phyloP scores from a whole-genome alignment of 768 basidiomycete species.

The Gymnopilus dilepis region DNA sequence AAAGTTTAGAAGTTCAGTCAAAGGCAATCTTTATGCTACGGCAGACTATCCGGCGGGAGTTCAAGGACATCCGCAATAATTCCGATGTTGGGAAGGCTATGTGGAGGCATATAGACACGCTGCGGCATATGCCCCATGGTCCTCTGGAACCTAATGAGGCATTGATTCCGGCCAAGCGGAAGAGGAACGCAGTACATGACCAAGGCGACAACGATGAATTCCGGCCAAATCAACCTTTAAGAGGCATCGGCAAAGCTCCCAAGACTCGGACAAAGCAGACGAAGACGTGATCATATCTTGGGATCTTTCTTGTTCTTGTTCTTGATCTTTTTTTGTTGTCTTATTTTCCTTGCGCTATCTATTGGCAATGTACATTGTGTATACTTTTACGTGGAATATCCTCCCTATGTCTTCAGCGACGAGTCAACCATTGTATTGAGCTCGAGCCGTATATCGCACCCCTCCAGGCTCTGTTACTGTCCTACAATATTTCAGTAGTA shows the following conservation, averaged over 20 bases:
- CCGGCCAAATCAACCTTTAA: slow-evolving; percentile 47
- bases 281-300: slow-evolving; percentile 21
- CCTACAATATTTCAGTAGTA: slow-evolving; percentile 86
- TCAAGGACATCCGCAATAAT: slow-evolving; percentile 72
- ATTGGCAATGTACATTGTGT: neutral
- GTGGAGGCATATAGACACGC: slow-evolving; percentile 58
- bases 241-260: slow-evolving; percentile 38
- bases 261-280: slow-evolving; percentile 48
- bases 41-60: slow-evolving; percentile 54
- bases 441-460: slow-evolving; percentile 76
- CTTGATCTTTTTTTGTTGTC: neutral
- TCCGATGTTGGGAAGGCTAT: slow-evolving; percentile 54
- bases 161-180: slow-evolving; percentile 31
- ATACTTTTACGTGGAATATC: neutral
- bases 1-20: slow-evolving; percentile 51
- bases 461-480: slow-evolving; percentile 72
- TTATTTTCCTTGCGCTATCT: neutral
- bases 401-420: neutral
- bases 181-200: slow-evolving; percentile 28
- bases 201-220: slow-evolving; percentile 53
- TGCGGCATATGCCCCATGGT: slow-evolving; percentile 35
- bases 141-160: slow-evolving; percentile 30
- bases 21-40: slow-evolving; percentile 64
- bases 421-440: slow-evolving; percentile 56
- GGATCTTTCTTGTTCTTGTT: neutral